phyloP scores from a whole-genome alignment of 139 green algal species.

The Dunaliella sp. region DNA sequence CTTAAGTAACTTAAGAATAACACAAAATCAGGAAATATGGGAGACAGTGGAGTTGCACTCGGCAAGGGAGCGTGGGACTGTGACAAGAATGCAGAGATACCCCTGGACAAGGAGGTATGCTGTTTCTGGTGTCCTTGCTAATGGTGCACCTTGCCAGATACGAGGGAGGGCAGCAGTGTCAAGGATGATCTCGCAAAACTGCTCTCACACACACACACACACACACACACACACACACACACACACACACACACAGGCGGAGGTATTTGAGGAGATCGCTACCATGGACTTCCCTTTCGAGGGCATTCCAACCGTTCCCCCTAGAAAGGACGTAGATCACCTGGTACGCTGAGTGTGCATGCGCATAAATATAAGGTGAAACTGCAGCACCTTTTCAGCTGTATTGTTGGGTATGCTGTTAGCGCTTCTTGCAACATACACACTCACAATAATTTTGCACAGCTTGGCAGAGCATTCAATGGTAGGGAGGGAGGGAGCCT shows the following conservation, averaged over 20 bases:
- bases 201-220: too few species aligned
- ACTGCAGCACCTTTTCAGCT: neutral
- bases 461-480: too few species aligned
- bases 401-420: neutral
- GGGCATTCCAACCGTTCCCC: conserved; percentile 89
- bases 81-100: conserved; percentile 77
- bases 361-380: neutral
- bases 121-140: too few species aligned
- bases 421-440: neutral
- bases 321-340: conserved; percentile 82
- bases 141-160: too few species aligned
- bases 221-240: conserved; percentile 11
- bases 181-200: too few species aligned
- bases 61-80: conserved; percentile 94
- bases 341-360: conserved; percentile 55
- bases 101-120: conserved; percentile 81
- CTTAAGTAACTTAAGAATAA: too few species aligned
- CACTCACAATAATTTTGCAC: neutral
- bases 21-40: neutral
- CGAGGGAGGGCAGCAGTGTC: too few species aligned
- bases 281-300: conserved; percentile 91
- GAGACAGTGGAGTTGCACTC: neutral
- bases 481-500: too few species aligned
- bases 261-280: conserved; percentile 92
- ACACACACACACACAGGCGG: too few species aligned